Conservation (phyloP, 352 stramenopile species). For the Detonula confervacea region DNA sequence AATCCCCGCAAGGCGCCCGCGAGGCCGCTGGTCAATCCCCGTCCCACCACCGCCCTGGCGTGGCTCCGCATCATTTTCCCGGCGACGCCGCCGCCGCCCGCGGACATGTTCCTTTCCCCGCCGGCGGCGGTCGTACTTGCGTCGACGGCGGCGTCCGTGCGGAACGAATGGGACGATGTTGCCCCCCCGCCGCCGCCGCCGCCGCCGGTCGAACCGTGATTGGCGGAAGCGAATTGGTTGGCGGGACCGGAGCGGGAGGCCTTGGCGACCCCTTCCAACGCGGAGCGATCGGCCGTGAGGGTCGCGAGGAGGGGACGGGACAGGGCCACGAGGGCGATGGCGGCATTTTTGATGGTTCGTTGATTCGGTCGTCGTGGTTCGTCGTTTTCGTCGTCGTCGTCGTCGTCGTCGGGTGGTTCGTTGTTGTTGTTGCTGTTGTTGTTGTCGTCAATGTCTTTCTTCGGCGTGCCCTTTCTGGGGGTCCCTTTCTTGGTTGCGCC, state of each 20-base stretch:
- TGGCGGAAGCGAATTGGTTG: not conserved
- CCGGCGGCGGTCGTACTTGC: too few relatives aligned
- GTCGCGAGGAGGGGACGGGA: constrained; percentile 26
- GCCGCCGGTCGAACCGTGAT: not conserved
- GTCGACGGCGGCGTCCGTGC: not conserved
- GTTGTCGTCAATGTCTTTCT: not conserved
- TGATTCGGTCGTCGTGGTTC: too few relatives aligned
- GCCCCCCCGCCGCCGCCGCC: not conserved
- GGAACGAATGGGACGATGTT: not conserved
- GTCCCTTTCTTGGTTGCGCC: too few relatives aligned
- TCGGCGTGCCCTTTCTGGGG: not conserved
- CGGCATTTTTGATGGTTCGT: not conserved
- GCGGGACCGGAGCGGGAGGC: constrained; percentile 7
- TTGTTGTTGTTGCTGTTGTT: constrained; percentile 1
- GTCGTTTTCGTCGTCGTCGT: not conserved
- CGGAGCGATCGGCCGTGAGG: constrained; percentile 28
- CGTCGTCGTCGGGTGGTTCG: not conserved
- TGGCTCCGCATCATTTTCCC: constrained; percentile 35
- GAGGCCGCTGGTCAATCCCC: constrained; percentile 41
- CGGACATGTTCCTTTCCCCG: too few relatives aligned
- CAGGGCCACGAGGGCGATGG: constrained; percentile 22
- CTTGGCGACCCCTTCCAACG: constrained; percentile 44
- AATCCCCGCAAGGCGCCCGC: constrained; percentile 47
- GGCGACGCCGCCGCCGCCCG: too few relatives aligned
- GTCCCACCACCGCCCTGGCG: constrained; percentile 43